phyloP scores from a whole-genome alignment of 2,329 filamentous ascomycete species.

The Diaporthe destruens region DNA sequence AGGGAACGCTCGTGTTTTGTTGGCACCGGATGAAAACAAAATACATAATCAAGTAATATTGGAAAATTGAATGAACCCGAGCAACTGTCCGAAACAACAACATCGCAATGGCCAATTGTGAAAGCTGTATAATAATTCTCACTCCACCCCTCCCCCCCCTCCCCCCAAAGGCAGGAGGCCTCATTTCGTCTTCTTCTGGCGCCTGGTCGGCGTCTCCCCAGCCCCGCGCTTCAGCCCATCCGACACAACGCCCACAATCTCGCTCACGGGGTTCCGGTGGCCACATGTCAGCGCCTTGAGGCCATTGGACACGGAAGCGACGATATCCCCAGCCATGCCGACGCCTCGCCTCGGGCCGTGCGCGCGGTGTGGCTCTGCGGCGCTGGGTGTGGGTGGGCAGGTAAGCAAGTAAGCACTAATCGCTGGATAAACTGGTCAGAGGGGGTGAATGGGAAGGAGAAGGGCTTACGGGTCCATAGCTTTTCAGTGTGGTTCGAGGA shows the following conservation, averaged over 20 bases:
- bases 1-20: background rate
- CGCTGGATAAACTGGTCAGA: too few species aligned
- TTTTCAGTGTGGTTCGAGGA: background rate
- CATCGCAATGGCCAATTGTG: background rate
- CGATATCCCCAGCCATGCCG: slow-evolving; percentile 15
- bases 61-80: background rate
- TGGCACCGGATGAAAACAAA: background rate
- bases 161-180: background rate
- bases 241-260: slow-evolving; percentile 24
- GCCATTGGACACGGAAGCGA: slow-evolving; percentile 19
- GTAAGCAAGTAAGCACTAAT: too few species aligned
- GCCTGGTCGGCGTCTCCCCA: slow-evolving; percentile 29
- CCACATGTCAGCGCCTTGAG: slow-evolving; percentile 18
- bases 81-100: background rate
- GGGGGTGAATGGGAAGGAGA: background rate
- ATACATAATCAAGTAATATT: background rate
- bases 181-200: background rate
- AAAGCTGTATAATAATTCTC: background rate
- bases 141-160: background rate
- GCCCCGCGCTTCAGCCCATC: slow-evolving; percentile 29
- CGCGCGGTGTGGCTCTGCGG: background rate
- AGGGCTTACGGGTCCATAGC: slow-evolving; percentile 8
- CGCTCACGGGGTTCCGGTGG: slow-evolving; percentile 16
- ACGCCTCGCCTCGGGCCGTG: background rate
- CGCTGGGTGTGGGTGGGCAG: background rate